These are phyloP conservation scores for Reticulascus tulasneorum DNA, from an alignment of 2,329 filamentous ascomycete genomes.

Conservation along the genomic window DNA sequence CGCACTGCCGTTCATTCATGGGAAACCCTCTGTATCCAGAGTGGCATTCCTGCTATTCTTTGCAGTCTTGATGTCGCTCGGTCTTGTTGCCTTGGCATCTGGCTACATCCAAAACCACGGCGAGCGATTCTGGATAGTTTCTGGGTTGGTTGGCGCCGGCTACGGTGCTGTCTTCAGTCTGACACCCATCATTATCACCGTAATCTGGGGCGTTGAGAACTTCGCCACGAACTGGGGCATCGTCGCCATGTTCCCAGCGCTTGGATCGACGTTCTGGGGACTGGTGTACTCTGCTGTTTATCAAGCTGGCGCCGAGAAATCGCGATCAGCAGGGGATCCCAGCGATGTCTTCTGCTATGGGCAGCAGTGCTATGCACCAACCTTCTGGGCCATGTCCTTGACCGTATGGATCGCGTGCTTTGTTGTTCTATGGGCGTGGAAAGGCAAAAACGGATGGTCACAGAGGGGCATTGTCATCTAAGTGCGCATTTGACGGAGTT, in stretches of 20 bases:
- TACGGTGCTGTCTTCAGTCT: constrained; percentile 91
- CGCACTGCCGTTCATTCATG: constrained; percentile 12
- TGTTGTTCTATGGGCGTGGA: constrained; percentile 77
- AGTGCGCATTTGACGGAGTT: no score
- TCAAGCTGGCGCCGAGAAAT: constrained; percentile 57
- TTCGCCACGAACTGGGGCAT: constrained; percentile 99
- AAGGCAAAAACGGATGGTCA: constrained; percentile 71
- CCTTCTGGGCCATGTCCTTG: constrained; percentile 81
- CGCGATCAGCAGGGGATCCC: constrained; percentile 27
- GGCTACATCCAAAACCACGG: constrained; percentile 70
- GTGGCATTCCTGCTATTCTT: constrained; percentile 76
- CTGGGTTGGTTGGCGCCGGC: constrained; percentile 78
- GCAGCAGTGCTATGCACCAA: constrained; percentile 70
- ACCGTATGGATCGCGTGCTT: constrained; percentile 75
- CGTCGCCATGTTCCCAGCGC: constrained; percentile 83
- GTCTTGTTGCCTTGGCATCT: constrained; percentile 73
- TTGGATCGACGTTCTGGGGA: constrained; percentile 87
- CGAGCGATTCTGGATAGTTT: constrained; percentile 81
- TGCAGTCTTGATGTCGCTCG: constrained; percentile 67
- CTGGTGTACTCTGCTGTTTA: constrained; percentile 82
- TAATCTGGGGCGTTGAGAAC: constrained; percentile 98
- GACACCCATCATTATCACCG: constrained; percentile 87
- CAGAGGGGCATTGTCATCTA: constrained; percentile 67
- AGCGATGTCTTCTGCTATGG: constrained; percentile 73
- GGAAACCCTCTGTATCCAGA: constrained; percentile 64